Evolutionary conservation across 768 basidiomycete species (phyloP), one percentile per base, ranked within the genome.

Genomic region (Russula sp.): DNA sequence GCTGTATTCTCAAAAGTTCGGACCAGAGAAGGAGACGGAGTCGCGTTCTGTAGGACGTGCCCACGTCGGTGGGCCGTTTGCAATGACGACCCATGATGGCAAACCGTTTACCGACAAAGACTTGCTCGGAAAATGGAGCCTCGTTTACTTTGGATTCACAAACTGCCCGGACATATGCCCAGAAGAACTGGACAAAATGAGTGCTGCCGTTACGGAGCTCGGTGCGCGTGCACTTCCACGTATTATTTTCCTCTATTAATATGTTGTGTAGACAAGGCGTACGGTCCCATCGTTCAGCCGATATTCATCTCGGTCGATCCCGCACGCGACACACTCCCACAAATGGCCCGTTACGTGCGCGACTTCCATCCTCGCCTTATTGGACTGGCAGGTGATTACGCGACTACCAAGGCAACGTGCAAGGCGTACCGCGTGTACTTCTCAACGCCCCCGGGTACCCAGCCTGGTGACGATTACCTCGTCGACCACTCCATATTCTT

Each of bases 141-240:
- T 92, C 61, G 81, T 91, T 49, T 92, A 98, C 76, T 99, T 99
- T 74, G 97, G 97, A n/a, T 99, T 98, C 78, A 95, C 96, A 35
- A 96, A 99, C 74, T 99, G 97, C 74, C 96, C 97, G 7, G 97
- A 99, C 74, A 98, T 99, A 57, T 99, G 97, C 71, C 97, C 97
- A 1, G 91, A 95, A 58, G 96, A 98, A 75, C 79, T 99, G 34
- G 97, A 99, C 77, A 98, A 98, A 78, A 84, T 98, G 76, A 85
- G 88, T 13, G 78, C 75, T 0, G 85, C 94, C 18, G 78, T 98
- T 46, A 79, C 87, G 36, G 74, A 78, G 51, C 77, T 92, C 57
- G 87, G 93, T 92, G 66, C 63, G 88, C 39, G 18, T 41, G 36
- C 36, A 48, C 11, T 39, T 50, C 38, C 25, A 13, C 41, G 25